Base-by-base conservation (phyloP, 1,284 basidiomycete genomes). In the Lignosus rhinocerotis region DNA sequence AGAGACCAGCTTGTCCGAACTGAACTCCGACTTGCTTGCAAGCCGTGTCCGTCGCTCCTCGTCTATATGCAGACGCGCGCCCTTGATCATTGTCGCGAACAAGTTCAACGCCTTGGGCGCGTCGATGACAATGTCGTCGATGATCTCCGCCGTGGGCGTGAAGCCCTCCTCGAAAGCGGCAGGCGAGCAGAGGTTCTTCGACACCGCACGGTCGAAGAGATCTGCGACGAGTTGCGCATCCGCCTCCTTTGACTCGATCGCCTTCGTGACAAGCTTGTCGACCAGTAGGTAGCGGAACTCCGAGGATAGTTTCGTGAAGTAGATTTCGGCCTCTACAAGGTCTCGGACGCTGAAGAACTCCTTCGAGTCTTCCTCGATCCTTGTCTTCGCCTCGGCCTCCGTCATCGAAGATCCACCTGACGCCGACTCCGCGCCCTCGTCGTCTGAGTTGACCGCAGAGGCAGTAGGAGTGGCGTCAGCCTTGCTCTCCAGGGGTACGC, bases 81-180 rank as follows among this genome's bases (percentile, higher is more conserved):
- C 86, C 69, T 85, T 86, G 59, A 94, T 73, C 76, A 94, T 84
- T 55, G 80, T 79, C 9, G 87, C 92, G 71, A 94, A 87, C 53
- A 88, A 83, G 60, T 83, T 75, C 76, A 90, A 88, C 0, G 93
- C 94, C 70, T 90, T 89, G 4, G 95, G 95, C 59, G 90, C 92
- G 72, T 98, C 94, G 67, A 95, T 89, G 17, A 87, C 85, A 56
- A 94, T 85, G 70, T 97, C 94, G 68, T 94, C 93, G 65, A 97
- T 79, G 60, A 88, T 75, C 71, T 92, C 88, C 55, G 90, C 85
- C 54, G 86, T 81, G 1, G 80, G 78, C 57, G 74, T 73, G 73
- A 95, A 83, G 16, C 90, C 89, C 59, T 77, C 75, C 76, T 79
- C 88, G 68, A 94, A 85, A 7, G 82, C 75, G 12, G 80, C 80